Conservation (phyloP, 257 asterid species). For the Jasminum sambac region DNA sequence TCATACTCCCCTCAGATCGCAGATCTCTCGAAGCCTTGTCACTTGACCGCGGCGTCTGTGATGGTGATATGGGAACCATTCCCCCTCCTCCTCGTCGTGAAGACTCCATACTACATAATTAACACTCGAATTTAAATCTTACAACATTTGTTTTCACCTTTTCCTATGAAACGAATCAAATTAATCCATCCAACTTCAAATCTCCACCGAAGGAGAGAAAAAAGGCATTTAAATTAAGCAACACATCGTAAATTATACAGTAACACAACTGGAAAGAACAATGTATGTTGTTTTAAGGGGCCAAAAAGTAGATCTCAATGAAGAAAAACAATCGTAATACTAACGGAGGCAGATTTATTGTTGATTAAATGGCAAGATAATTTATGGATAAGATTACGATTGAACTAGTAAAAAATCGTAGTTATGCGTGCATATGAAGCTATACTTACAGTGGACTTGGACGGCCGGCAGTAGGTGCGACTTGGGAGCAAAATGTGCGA, state of each 20-base stretch:
- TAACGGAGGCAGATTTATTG: conserved; percentile 25
- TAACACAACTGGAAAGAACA: not conserved
- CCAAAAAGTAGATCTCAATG: not conserved
- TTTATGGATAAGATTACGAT: conserved; percentile 18
- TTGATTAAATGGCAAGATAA: conserved; percentile 24
- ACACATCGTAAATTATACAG: conserved; percentile 20
- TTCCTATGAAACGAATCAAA: conserved; percentile 24
- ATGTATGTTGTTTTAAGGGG: not conserved
- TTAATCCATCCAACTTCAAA: conserved; percentile 40
- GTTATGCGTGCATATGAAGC: conserved; percentile 1
- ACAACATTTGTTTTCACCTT: conserved; percentile 25
- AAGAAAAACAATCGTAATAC: not conserved
- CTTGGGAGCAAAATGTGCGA: conserved; percentile 30
- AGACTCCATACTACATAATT: conserved; percentile 51
- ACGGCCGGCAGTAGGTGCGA: conserved; percentile 48
- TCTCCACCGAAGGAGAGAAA: conserved; percentile 13
- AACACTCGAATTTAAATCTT: conserved; percentile 29
- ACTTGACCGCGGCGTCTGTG: conserved; percentile 79
- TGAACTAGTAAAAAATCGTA: conserved; percentile 1
- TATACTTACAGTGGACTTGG: conserved; percentile 34
- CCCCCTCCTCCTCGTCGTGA: conserved; percentile 74
- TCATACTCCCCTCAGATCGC: conserved; percentile 80
- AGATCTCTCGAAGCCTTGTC: conserved; percentile 81
- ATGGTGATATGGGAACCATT: conserved; percentile 62
- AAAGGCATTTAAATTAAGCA: conserved; percentile 20